Evolutionary conservation across 2,329 filamentous ascomycete species (phyloP), one percentile per base, ranked within the genome.

Genomic region (Microthyrium microscopicum): DNA sequence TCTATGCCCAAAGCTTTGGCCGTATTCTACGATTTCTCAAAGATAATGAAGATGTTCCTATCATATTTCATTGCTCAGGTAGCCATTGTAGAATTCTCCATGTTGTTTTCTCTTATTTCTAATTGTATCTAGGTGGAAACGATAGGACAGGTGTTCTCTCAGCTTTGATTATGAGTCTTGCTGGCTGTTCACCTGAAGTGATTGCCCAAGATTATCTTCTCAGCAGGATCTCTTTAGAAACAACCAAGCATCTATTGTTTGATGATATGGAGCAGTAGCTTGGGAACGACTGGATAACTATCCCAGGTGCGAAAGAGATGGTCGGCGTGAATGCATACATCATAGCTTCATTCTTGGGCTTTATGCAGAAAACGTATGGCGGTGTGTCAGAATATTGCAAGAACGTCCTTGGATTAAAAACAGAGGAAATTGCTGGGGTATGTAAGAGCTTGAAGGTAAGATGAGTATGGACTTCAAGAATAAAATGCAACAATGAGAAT

Each of bases 71-170:
- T 34, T 44, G 41, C 29, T 41, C 41, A 17, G 36, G 40, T 42
- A 34, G 31, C n/a, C 29, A 36, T 17, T 25, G 11, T 15, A 5
- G 12, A 19, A 20, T 6, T 15, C 25, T 18, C 15, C 7, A 7
- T 16, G 12, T 15, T 8, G 7, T 8, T 8, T 15, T 29, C 7
- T 8, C 12, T 8, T 7, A 11, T 29, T 12, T 12, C n/a, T n/a
- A 7, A 11, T 7, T 9, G 27, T 17, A 12, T 11, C 16, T 17
- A 42, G 44, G 40, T 18, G 43, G 44, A n/a, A 46, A 46, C 36
- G 43, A 45, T 26, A 39, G 44, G 20, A 45, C 43, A 3, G 44
- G 43, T 25, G 38, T 44, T 4, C 38, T 46, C 8, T 37, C 42
- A 4, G 40, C 42, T 4, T 19, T 46, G 3, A 18, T 46, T 15